Evolutionary conservation across 371 early-diverging fungal genomes (phyloP).

Genomic region (Actinomucor elegans): DNA sequence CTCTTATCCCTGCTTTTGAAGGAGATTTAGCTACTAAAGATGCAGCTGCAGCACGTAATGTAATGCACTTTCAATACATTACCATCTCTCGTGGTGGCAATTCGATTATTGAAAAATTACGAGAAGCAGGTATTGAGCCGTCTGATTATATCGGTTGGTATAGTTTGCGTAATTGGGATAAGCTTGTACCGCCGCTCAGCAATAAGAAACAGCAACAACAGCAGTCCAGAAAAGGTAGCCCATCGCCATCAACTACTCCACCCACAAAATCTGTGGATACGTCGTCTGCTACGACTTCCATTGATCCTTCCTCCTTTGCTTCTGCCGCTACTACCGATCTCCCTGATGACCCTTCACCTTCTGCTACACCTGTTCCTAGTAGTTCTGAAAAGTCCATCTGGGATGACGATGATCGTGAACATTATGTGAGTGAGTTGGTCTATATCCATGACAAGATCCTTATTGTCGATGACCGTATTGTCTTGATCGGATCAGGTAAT

Average conservation of each 20-base stretch:
- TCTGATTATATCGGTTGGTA: slow-evolving; percentile 84
- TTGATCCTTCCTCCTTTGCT: background rate
- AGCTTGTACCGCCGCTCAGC: slow-evolving; percentile 31
- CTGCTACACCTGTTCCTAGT: background rate
- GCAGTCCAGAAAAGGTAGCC: background rate
- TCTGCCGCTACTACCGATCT: background rate
- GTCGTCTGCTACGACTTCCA: background rate
- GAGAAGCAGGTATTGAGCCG: slow-evolving; percentile 65
- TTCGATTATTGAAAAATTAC: slow-evolving; percentile 66
- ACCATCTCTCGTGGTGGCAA: slow-evolving; percentile 80
- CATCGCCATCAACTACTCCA: background rate
- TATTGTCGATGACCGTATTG: slow-evolving; percentile 86
- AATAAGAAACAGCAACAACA: too few relatives aligned
- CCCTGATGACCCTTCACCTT: background rate
- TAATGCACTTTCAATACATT: slow-evolving; percentile 85
- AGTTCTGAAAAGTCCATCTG: slow-evolving; percentile 3
- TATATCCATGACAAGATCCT: slow-evolving; percentile 93
- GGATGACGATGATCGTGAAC: slow-evolving; percentile 30
- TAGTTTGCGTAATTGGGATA: slow-evolving; percentile 74
- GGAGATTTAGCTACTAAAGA: slow-evolving; percentile 75
- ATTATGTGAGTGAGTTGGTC: slow-evolving; percentile 80
- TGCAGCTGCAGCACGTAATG: slow-evolving; percentile 70
- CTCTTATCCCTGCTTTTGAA: slow-evolving; percentile 90
- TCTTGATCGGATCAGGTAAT: slow-evolving; percentile 80
- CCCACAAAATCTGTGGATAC: background rate